Percentiles rank a stretch among this genome's conserved stretches.
Evolutionary conservation across 2,329 filamentous ascomycete genomes (phyloP).

Genomic region (Ophiocordyceps camponoti-saundersi): DNA sequence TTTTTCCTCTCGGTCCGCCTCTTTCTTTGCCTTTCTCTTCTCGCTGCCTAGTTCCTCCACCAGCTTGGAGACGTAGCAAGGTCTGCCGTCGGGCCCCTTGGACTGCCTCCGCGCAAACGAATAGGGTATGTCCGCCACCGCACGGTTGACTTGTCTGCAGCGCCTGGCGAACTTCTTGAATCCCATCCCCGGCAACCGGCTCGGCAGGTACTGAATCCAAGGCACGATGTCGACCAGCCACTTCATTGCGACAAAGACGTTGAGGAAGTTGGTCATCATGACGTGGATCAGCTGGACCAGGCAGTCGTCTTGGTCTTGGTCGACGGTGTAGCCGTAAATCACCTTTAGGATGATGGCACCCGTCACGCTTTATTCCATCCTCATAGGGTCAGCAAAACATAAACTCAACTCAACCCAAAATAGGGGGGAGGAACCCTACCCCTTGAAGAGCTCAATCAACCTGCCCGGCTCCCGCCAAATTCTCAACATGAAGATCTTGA

Average conservation of each 20-base stretch:
- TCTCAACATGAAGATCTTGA: conserved; percentile 23
- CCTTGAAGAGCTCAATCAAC: conserved; percentile 16
- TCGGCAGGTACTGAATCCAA: conserved; percentile 11
- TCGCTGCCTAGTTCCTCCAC: not conserved
- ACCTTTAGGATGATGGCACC: not conserved
- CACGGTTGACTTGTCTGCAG: not conserved
- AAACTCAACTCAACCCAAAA: not conserved
- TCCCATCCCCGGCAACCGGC: conserved; percentile 10
- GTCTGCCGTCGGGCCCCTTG: too few relatives aligned
- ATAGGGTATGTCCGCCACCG: not conserved
- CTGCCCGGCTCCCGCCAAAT: conserved; percentile 19
- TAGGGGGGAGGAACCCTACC: not conserved
- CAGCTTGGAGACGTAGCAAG: not conserved
- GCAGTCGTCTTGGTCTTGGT: conserved; percentile 11
- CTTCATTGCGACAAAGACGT: conserved; percentile 10
- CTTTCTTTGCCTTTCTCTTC: too few relatives aligned
- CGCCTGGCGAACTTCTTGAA: conserved; percentile 10
- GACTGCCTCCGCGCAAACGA: not conserved
- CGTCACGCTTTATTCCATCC: not conserved
- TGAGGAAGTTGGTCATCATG: conserved; percentile 12
- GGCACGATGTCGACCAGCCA: conserved; percentile 18
- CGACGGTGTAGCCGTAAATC: conserved; percentile 14
- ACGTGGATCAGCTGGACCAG: conserved; percentile 12
- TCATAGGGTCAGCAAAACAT: not conserved
- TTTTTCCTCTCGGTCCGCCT: not conserved